phyloP scores from a whole-genome alignment of 768 basidiomycete species.

The Obba rivulosa region DNA sequence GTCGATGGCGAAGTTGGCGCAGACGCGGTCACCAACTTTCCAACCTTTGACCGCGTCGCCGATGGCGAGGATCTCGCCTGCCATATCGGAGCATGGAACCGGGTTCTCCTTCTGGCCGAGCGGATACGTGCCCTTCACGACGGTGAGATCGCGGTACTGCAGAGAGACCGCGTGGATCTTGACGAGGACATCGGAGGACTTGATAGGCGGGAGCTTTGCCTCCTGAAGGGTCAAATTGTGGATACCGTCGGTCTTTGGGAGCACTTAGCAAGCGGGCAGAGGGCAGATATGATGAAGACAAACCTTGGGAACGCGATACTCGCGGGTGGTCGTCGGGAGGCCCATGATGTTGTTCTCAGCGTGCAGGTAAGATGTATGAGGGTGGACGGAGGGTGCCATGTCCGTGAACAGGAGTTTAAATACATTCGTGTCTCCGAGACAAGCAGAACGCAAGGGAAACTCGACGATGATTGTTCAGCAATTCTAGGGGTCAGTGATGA shows the following conservation, averaged over 20 bases:
- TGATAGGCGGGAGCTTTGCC: slow-evolving; percentile 25
- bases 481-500: slow-evolving; percentile 18
- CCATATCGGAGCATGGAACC: slow-evolving; percentile 39
- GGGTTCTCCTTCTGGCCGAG: slow-evolving; percentile 25
- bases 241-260: slow-evolving; percentile 16
- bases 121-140: slow-evolving; percentile 36
- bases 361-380: background rate
- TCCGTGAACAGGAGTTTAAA: too few species aligned
- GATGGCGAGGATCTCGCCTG: slow-evolving; percentile 51
- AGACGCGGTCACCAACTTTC: slow-evolving; percentile 51
- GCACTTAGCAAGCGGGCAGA: background rate
- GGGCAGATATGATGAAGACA: background rate
- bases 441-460: too few species aligned
- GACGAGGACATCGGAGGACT: slow-evolving; percentile 46
- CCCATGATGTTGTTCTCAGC: slow-evolving; percentile 3
- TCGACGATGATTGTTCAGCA: slow-evolving; percentile 18
- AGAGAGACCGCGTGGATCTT: slow-evolving; percentile 53
- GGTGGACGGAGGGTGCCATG: too few species aligned
- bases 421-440: too few species aligned
- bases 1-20: slow-evolving; percentile 44
- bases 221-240: slow-evolving; percentile 24
- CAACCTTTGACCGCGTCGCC: slow-evolving; percentile 35
- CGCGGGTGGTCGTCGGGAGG: slow-evolving; percentile 14
- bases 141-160: slow-evolving; percentile 20
- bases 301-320: slow-evolving; percentile 17